Base-by-base conservation (phyloP, 2,329 filamentous ascomycete genomes). In the Ophiocordyceps camponoti-rufipedis region DNA sequence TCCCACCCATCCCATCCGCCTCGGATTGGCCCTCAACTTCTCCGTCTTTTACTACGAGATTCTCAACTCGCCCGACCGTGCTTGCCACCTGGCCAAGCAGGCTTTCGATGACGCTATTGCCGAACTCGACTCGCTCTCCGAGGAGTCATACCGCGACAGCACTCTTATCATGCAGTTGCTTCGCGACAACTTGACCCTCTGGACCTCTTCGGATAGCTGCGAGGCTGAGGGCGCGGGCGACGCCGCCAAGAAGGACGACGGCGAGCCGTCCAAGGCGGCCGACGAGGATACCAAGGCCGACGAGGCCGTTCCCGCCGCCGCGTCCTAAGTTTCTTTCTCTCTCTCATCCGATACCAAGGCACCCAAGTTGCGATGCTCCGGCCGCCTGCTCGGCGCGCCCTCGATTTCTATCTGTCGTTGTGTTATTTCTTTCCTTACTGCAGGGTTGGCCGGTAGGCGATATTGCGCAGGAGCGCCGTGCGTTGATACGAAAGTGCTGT, bases 41-140 rank as follows among this genome's bases (percentile, higher is more conserved):
- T 94, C 88, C 54, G 88, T 95, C 61, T 96, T 95, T 78, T 96
- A 96, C 82, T 98, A 98, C 68, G 91, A 98, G 80, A 98, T 96
- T 65, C 76, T 96, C 61, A 98, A 96, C 76, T 87, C 89, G 41
- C 89, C 89, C 53, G 91, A 96, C 67, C 89, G 93, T 72, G 89
- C 88, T 63, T 95, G 89, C 81, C 88, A 94, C 68, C 80, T 95
- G 56, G 89, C 89, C 68, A 96, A 96, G 80, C 89, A 96, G 75
- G 89, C 91, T 44, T 96, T 96, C 61, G 89, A 96, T 64, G 89
- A 96, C 66, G 89, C 89, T 60, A 95, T 96, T 65, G 89, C 89
- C 61, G 88, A 96, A 80, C 86, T 96, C 58, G 89, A 96, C 74
- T 94, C 87, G 44, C 76, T 96, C 53, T 94, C 86, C 49, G 89